phyloP scores from a whole-genome alignment of 169 alveolate genomes.

The Eimeria acervulina region DNA sequence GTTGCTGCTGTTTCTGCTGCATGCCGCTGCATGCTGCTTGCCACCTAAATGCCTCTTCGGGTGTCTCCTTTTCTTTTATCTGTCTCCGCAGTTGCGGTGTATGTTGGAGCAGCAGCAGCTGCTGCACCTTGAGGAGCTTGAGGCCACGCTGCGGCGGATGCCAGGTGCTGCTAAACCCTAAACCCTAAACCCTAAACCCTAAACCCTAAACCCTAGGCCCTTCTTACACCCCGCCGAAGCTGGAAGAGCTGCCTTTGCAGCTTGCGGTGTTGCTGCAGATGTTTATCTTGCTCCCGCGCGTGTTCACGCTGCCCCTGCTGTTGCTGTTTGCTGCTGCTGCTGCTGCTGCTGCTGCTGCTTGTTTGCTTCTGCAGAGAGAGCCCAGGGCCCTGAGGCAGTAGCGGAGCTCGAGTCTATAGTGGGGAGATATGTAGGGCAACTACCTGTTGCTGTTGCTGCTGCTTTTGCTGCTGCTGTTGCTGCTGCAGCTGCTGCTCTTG shows the following conservation, averaged over 20 bases:
- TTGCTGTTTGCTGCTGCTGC: background rate
- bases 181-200: background rate
- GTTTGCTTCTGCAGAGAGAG: constrained; percentile 22
- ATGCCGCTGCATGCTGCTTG: background rate
- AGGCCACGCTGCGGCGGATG: background rate
- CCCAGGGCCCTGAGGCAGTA: constrained; percentile 7
- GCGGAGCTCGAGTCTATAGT: constrained; percentile 36
- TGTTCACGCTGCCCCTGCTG: background rate
- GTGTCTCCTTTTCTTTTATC: background rate
- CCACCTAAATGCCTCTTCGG: background rate
- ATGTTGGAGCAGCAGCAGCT: no score
- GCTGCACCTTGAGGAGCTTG: background rate
- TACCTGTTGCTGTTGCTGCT: background rate
- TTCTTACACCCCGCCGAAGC: background rate
- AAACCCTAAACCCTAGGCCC: no score
- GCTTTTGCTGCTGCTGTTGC: background rate
- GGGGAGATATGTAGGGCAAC: background rate
- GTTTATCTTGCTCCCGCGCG: background rate
- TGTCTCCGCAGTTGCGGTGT: background rate
- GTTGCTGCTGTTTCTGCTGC: background rate
- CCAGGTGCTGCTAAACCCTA: background rate
- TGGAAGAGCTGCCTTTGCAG: background rate
- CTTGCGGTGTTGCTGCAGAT: constrained; percentile 7
- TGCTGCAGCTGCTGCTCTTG: background rate
- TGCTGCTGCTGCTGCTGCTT: no score